phyloP scores from a whole-genome alignment of 208 protist species.

The Endotrypanum monterogeii region DNA sequence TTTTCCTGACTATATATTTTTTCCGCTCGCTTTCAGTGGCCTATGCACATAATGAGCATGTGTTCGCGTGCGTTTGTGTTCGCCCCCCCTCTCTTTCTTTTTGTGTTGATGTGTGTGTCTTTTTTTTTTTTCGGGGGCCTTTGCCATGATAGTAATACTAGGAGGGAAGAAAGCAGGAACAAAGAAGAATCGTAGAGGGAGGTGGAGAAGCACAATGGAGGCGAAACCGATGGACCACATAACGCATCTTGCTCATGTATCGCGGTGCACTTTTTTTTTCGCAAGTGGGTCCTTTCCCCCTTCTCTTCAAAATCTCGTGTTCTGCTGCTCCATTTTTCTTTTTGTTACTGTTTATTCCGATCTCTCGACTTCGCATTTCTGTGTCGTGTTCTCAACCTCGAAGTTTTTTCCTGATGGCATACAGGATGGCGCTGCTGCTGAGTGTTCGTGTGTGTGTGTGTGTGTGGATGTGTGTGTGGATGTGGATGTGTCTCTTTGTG shows the following conservation, averaged over 20 bases:
- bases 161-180: background rate
- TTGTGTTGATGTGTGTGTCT: background rate
- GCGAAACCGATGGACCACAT: background rate
- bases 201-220: background rate
- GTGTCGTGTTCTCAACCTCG: background rate
- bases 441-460: background rate
- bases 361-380: conserved; percentile 1
- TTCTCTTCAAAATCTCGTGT: background rate
- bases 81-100: background rate
- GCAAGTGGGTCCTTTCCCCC: background rate
- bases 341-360: no score
- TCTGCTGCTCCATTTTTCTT: background rate
- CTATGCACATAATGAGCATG: no score
- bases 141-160: background rate
- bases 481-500: no score
- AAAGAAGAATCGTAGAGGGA: background rate
- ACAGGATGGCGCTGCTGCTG: conserved; percentile 1
- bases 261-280: background rate
- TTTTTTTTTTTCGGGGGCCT: background rate
- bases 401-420: background rate
- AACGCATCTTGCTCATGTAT: background rate
- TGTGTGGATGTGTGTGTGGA: background rate
- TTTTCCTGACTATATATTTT: background rate
- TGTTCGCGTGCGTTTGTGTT: no score
- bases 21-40: background rate